Evolutionary conservation across 805 yeast species (phyloP), one percentile per base, ranked within the genome.

Genomic region (Lachancea meyersii): DNA sequence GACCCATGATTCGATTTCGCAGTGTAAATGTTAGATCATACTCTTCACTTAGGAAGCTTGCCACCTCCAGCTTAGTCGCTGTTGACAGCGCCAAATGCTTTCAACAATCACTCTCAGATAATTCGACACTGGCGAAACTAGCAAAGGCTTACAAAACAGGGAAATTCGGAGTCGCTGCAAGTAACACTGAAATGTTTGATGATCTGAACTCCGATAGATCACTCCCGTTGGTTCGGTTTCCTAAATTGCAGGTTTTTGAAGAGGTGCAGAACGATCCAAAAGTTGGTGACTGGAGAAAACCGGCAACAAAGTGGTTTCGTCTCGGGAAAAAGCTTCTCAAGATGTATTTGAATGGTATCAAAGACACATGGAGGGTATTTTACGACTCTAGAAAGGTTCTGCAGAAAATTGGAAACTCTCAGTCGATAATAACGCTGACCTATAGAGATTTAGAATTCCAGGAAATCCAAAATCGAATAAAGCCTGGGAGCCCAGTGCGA

Each of bases 281-380:
- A 14, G 45, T 60, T 6, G 41, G 46, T n/a, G 18, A 31, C n/a
- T 49, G 67, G 69, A 40, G 48, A 40, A 40, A 40, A 32, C 35
- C 52, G 37, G 31, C 58, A 37, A 49, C 48, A 40, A 76, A 76
- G 49, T 67, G 67, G 51, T 53, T 61, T 18, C 62, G 69, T 1
- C 71, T 71, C 48, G 77, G 74, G 5, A 71, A 72, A 51, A 48
- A 63, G 2, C 49, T 77, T 33, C 51, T 80, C 31, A 57, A 57
- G 5, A 79, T 80, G 55, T 82, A 82, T 63, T 73, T 73, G 46
- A 57, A 64, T 2, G 89, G 91, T 1, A 67, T 82, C 2, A 58
- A 64, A 17, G 75, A 73, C 48, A 73, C 80, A 1, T 79, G 81
- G 77, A 47, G 58, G 1, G 77, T 77, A 46, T 52, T 65, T 22